Percentiles rank a stretch among this genome's conserved stretches.
phyloP scores from a whole-genome alignment of 257 asterid genomes.

The Apocynum venetum region DNA sequence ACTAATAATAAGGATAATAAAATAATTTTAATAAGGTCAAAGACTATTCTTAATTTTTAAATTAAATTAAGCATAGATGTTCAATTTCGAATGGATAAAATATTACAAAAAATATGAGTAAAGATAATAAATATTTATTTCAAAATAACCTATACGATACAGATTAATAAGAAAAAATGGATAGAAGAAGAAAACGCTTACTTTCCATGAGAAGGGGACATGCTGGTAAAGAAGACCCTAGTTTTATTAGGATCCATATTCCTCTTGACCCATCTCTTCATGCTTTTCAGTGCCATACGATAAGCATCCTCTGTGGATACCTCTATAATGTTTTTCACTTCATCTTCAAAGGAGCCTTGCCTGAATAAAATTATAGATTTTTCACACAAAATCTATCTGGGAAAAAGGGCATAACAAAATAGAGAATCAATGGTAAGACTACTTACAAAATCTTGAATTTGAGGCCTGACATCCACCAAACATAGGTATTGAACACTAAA shows the following conservation, averaged over 20 bases:
- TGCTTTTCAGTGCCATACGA: constrained; percentile 51
- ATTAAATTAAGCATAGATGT: no score
- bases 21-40: no score
- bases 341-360: constrained; percentile 58
- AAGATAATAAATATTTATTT: no score
- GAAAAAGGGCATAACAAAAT: no score
- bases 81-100: no score
- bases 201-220: constrained; percentile 74
- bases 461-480: constrained; percentile 74
- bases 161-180: no score
- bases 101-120: no score
- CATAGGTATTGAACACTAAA: constrained; percentile 68
- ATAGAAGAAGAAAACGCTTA: constrained; percentile 13
- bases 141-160: no score
- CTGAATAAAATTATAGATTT: constrained; percentile 20
- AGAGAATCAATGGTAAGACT: neutral
- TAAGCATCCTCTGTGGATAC: constrained; percentile 54
- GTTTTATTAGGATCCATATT: constrained; percentile 54
- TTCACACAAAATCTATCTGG: neutral
- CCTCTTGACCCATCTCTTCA: constrained; percentile 64
- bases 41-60: no score
- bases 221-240: constrained; percentile 56
- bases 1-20: no score
- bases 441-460: constrained; percentile 50
- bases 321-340: constrained; percentile 31